Evolutionary conservation across 768 basidiomycete genomes (phyloP), one percentile per base, ranked within the genome.

Genomic region (Tulasnella sp.): DNA sequence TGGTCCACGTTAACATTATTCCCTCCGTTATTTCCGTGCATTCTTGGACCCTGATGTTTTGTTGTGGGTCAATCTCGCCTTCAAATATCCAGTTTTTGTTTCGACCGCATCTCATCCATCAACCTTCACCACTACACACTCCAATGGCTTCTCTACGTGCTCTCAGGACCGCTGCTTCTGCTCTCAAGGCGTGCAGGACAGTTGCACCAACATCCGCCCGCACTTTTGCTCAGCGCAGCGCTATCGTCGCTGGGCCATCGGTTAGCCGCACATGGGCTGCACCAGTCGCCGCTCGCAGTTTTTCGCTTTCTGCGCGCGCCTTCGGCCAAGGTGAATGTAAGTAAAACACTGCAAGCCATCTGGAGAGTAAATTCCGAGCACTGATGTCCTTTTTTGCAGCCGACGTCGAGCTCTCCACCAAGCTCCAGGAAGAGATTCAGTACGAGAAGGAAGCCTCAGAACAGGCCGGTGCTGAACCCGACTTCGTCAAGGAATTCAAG

Each of bases 391-490:
- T 15, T n/a, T 74, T 68, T 22, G 64, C 79, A 93, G 93, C 90
- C 77, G 93, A 96, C 82, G 85, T 92, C 39, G 82, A 88, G 29
- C 88, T 99, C 58, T 85, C 89, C 12, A 87, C 91, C 81, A 93
- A 92, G 80, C 85, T 97, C 70, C 82, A 86, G 71, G 90, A 92
- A 82, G 97, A 99, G 85, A 86, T 97, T 80, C 86, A 90, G 80
- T 97, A 92, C 82, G 96, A 99, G 85, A 85, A 88, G 77, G 91
- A 95, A 80, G 84, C 86, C 34, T 83, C 85, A 12, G 81, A 83
- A 39, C 80, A 81, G 39, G 74, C 81, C 14, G 77, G 80, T 1
- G 81, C 81, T 36, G 85, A 85, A 67, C 95, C 96, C 37, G 92
- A 93, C 67, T 96, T 94, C 82, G 80, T 99, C 81, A 88, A 88